Percentiles rank a stretch among this genome's conserved stretches.
These are phyloP conservation scores for Boletus sp. DNA, from an alignment of 768 basidiomycete genomes.

Conservation along the genomic window DNA sequence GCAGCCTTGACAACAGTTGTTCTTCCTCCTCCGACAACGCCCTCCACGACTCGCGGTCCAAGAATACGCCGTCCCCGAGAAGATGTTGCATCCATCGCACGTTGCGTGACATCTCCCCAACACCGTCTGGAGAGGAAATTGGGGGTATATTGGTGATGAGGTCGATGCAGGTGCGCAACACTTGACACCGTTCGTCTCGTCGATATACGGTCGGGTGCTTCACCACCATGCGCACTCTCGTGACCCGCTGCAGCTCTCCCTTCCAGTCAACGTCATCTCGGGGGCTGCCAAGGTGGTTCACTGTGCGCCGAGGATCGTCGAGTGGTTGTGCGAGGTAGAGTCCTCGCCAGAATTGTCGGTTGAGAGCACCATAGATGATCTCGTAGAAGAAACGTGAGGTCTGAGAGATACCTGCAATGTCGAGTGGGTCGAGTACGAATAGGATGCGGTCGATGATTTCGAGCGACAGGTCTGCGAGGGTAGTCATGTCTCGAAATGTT, in stretches of 20 bases:
- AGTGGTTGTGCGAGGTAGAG: conserved; percentile 63
- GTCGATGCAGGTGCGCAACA: conserved; percentile 51
- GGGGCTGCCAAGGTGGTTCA: conserved; percentile 34
- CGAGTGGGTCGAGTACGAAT: conserved; percentile 54
- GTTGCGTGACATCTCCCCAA: conserved; percentile 43
- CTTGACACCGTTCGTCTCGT: conserved; percentile 41
- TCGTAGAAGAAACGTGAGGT: conserved; percentile 43
- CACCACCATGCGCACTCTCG: conserved; percentile 54
- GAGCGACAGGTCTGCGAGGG: conserved; percentile 45
- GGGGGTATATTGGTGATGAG: conserved; percentile 46
- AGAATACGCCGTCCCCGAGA: conserved; percentile 42
- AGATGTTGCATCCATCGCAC: conserved; percentile 49
- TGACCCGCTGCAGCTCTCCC: conserved; percentile 49
- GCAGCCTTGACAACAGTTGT: conserved; percentile 51
- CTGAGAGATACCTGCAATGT: conserved; percentile 54
- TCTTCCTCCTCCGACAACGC: conserved; percentile 35
- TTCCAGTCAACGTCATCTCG: conserved; percentile 49
- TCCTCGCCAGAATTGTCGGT: conserved; percentile 51
- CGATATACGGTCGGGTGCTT: conserved; percentile 33
- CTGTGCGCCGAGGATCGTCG: conserved; percentile 60
- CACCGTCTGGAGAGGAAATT: conserved; percentile 23
- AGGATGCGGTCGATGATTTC: conserved; percentile 65
- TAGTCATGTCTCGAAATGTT: not conserved
- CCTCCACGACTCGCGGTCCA: conserved; percentile 37
- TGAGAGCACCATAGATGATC: conserved; percentile 49